A percentile compares a stretch with the other conserved stretches of the same genome.
Evolutionary conservation across 139 green algal species (phyloP).

Genomic region (Chlorella sorokiniana): DNA sequence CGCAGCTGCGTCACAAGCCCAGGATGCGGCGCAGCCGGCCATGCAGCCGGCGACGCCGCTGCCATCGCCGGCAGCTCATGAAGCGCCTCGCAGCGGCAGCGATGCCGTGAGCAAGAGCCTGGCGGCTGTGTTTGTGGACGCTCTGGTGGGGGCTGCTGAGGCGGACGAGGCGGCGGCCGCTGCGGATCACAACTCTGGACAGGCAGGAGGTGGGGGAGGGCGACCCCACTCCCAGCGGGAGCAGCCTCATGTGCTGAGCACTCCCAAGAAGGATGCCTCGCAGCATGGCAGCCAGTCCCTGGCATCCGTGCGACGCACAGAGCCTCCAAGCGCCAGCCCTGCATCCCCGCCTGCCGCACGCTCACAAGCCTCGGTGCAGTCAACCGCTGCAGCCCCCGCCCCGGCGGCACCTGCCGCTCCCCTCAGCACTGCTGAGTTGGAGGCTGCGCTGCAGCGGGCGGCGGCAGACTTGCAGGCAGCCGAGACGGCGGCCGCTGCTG

Average conservation of each 20-base stretch:
- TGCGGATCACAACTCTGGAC: background rate
- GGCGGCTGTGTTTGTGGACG: conserved; percentile 12
- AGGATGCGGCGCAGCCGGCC: background rate
- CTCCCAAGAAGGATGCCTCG: no score
- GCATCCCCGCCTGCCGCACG: background rate
- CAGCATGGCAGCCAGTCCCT: no score
- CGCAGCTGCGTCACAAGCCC: background rate
- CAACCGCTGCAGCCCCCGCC: background rate
- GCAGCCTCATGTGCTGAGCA: no score
- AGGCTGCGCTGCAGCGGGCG: background rate
- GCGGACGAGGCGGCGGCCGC: background rate
- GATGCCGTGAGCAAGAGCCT: conserved; percentile 5
- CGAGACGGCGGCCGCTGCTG: background rate
- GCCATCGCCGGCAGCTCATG: background rate
- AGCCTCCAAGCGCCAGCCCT: background rate
- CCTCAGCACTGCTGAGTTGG: background rate
- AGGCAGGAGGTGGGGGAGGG: no score
- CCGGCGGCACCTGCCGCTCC: background rate
- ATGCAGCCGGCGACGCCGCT: background rate
- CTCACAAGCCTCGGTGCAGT: background rate
- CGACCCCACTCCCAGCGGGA: no score
- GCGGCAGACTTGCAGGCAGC: conserved; percentile 20
- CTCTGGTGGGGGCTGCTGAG: conserved; percentile 6
- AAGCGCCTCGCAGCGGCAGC: no score
- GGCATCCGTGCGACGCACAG: no score